These are phyloP conservation scores for Plantago major DNA, from an alignment of 257 asterid genomes.

Conservation along the genomic window DNA sequence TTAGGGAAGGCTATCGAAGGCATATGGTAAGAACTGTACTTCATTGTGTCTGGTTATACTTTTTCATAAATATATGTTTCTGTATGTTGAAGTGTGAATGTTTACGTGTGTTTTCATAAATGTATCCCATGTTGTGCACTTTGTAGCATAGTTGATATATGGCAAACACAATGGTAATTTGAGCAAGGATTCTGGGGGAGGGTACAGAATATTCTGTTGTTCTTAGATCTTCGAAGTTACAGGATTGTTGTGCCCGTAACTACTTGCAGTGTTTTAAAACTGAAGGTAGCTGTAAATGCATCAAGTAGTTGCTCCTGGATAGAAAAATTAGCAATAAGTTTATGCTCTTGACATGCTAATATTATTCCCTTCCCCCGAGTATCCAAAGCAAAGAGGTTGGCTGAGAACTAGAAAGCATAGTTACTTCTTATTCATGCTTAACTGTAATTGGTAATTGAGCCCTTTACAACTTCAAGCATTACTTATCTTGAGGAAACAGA, in stretches of 20 bases:
- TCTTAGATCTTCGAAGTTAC: neutral
- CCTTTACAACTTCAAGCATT: too few relatives aligned
- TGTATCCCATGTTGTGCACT: neutral
- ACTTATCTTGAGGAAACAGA: too few relatives aligned
- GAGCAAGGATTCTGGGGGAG: neutral
- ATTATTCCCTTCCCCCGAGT: too few relatives aligned
- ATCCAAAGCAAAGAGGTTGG: neutral
- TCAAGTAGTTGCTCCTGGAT: too few relatives aligned
- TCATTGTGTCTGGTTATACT: neutral
- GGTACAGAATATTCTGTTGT: neutral
- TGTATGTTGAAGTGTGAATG: neutral
- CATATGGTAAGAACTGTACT: conserved; percentile 58
- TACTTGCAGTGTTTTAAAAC: too few relatives aligned
- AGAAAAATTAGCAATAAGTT: too few relatives aligned
- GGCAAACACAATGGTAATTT: neutral
- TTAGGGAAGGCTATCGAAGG: conserved; percentile 92
- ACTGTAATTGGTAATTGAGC: too few relatives aligned
- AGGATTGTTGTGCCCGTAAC: too few relatives aligned
- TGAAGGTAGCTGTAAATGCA: too few relatives aligned
- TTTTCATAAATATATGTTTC: neutral
- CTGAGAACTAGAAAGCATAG: neutral
- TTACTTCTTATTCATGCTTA: neutral
- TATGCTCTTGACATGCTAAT: too few relatives aligned
- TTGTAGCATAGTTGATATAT: neutral
- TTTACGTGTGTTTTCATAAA: neutral